These are phyloP conservation scores for Thelonectria discophora DNA, from an alignment of 2,329 filamentous ascomycete genomes.

Conservation along the genomic window DNA sequence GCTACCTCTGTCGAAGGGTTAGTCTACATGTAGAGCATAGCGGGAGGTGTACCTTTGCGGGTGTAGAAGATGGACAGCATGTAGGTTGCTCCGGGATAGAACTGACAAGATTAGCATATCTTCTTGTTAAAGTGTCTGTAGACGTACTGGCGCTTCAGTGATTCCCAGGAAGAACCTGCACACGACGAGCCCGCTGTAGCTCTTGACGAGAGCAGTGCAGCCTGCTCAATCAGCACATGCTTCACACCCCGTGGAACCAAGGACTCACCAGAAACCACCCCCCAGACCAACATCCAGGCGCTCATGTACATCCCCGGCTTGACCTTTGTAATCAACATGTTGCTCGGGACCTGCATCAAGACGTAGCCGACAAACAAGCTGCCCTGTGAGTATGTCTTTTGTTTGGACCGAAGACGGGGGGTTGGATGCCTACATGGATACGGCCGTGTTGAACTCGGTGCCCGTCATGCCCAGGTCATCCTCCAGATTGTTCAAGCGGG, in stretches of 20 bases:
- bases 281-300: conserved; percentile 50
- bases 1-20: conserved; percentile 45
- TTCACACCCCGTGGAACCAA: conserved; percentile 28
- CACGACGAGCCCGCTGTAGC: conserved; percentile 16
- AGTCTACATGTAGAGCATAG: neutral
- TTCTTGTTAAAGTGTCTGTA: neutral
- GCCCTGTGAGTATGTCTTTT: no score
- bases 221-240: neutral
- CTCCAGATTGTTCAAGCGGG: conserved; percentile 62
- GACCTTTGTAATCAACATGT: conserved; percentile 53
- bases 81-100: conserved; percentile 48
- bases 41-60: conserved; percentile 45
- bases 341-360: conserved; percentile 49
- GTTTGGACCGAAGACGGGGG: conserved; percentile 18
- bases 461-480: conserved; percentile 59
- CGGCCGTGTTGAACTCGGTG: conserved; percentile 45
- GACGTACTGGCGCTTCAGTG: conserved; percentile 48
- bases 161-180: conserved; percentile 54
- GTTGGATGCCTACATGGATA: conserved; percentile 39
- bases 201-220: neutral
- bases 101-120: conserved; percentile 11
- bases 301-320: conserved; percentile 56
- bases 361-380: conserved; percentile 23
- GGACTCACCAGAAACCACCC: conserved; percentile 52
- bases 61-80: conserved; percentile 65